These are phyloP conservation scores for Sordaria brevicollis DNA, from an alignment of 495 filamentous ascomycete genomes.

Conservation along the genomic window DNA sequence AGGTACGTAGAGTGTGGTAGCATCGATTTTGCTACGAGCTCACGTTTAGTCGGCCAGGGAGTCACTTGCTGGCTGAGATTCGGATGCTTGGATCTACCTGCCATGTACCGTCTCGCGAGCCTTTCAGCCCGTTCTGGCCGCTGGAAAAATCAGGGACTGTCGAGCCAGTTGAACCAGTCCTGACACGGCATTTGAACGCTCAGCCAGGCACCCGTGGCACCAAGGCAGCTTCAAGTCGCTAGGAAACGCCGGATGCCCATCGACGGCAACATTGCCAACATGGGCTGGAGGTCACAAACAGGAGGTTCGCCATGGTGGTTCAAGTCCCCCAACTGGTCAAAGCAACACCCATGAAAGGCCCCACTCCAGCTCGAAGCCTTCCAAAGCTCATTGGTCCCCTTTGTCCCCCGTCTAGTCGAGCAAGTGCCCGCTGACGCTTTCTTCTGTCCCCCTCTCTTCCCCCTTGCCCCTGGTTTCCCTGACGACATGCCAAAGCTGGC, in stretches of 20 bases:
- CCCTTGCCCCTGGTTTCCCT: conserved; percentile 6
- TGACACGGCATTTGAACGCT: not conserved
- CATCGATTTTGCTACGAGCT: not conserved
- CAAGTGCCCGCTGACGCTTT: not conserved
- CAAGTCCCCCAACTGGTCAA: not conserved
- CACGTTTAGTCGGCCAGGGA: not conserved
- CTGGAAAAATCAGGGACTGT: not conserved
- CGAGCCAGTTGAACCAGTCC: not conserved
- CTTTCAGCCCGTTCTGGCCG: conserved; percentile 3
- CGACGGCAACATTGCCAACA: not conserved
- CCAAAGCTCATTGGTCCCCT: not conserved
- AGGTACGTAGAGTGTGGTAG: not conserved
- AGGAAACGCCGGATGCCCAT: not conserved
- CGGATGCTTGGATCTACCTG: not conserved
- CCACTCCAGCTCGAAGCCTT: not conserved
- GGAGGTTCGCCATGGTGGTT: not conserved
- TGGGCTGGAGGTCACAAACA: not conserved
- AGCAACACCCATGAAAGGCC: not conserved
- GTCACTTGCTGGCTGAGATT: not conserved
- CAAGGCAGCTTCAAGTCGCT: not conserved
- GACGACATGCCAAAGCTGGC: conserved; percentile 11
- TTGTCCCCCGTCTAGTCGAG: not conserved
- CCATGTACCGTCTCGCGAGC: not conserved
- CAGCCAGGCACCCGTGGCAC: not conserved
- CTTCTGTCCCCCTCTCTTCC: not conserved